Base-by-base conservation (phyloP, 2,329 filamentous ascomycete species). In the Aspergillus puulaauensis region DNA sequence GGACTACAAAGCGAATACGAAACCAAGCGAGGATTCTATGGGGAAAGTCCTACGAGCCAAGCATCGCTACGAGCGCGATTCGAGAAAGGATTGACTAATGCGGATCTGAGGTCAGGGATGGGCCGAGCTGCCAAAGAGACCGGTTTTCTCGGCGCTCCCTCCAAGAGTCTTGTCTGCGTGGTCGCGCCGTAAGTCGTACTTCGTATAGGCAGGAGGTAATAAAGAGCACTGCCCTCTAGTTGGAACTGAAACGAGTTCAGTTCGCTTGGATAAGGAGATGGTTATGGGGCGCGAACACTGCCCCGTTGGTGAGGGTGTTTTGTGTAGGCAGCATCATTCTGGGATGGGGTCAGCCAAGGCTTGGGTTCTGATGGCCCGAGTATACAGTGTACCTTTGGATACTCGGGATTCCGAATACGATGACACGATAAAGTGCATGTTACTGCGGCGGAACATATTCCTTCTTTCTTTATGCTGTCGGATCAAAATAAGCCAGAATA, bases 1-100 rank as follows among this genome's bases (percentile, higher is more conserved):
- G 35, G 35, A 37, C 43, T 3, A 6, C 12, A 45, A 14, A 21
- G 45, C 56, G 46, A 59, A 61, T 61, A 61, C 59, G 59, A 61
- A 46, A 56, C 48, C 23, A 44, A 48, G 21, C 19, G 27, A 11
- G 8, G 9, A 52, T 21, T 19, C 35, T 15, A 17, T n/a, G 17
- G 33, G 23, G 14, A 7, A 31, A 24, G 17, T 15, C 19, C 12
- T 14, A 33, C 6, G 52, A 23, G 23, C 45, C 27, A 56, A 46
- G 39, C 24, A 19, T 19, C 37, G 15, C 17, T 21, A 24, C 46
- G 54, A 45, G 50, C 50, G 50, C 35, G 44, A 53, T 31, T 27
- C 8, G 8, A 24, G 21, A 24, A 51, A 17, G 24, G 14, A 51
- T 48, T 48, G 19, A 23, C 41, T 24, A 44, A 19, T 12, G 15